A percentile compares a stretch with the other conserved stretches of the same genome.
phyloP scores from a whole-genome alignment of 257 asterid genomes.

The Lantana camara region DNA sequence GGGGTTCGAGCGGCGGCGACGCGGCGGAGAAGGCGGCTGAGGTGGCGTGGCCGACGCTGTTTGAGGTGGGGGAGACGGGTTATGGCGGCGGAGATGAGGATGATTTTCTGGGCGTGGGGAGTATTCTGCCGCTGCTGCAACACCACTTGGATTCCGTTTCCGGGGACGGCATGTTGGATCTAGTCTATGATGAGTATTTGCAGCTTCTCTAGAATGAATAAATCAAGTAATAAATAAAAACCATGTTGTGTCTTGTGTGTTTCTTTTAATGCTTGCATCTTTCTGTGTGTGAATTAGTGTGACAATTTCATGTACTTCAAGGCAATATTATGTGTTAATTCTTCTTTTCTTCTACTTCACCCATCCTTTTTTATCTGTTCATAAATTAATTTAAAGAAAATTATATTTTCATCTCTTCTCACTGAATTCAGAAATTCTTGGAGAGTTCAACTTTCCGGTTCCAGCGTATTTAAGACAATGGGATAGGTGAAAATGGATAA shows the following conservation, averaged over 20 bases:
- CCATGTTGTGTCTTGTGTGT: neutral
- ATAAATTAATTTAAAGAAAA: too few relatives aligned
- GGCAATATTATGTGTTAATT: neutral
- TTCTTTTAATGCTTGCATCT: neutral
- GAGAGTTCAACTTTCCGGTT: too few relatives aligned
- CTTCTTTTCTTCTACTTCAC: neutral
- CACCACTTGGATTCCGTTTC: constrained; percentile 25
- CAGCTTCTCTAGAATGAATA: constrained; percentile 40
- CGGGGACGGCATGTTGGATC: constrained; percentile 43
- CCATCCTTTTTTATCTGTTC: too few relatives aligned
- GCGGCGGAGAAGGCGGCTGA: constrained; percentile 25
- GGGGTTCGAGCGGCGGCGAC: constrained; percentile 26
- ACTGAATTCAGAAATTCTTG: too few relatives aligned
- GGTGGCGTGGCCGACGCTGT: constrained; percentile 36
- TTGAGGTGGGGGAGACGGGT: constrained; percentile 27
- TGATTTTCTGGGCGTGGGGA: constrained; percentile 25
- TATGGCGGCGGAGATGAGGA: too few relatives aligned
- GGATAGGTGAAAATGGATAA: too few relatives aligned
- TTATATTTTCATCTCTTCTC: too few relatives aligned
- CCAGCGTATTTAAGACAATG: too few relatives aligned
- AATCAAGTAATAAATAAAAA: neutral
- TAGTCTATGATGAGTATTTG: constrained; percentile 62
- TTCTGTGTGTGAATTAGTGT: neutral
- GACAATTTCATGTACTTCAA: neutral
- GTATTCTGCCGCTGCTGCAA: constrained; percentile 19